phyloP scores from a whole-genome alignment of 768 basidiomycete genomes.

The Gautieria morchelliformis region DNA sequence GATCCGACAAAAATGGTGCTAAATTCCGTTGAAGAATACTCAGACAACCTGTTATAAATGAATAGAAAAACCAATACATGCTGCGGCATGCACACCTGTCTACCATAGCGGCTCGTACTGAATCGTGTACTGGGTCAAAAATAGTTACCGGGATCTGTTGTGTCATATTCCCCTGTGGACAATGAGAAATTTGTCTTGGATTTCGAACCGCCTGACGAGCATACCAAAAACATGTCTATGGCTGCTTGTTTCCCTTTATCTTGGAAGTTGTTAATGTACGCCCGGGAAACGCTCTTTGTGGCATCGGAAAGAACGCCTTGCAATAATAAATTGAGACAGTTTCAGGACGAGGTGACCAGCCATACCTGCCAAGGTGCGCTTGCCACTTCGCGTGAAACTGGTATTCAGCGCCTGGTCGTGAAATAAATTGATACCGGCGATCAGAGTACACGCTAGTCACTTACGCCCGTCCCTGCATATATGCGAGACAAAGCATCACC shows the following conservation, averaged over 20 bases:
- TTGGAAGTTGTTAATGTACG: constrained; percentile 97
- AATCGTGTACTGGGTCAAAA: constrained; percentile 89
- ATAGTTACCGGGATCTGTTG: constrained; percentile 82
- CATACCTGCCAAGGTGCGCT: constrained; percentile 80
- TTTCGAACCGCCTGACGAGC: constrained; percentile 18
- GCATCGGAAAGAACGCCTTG: constrained; percentile 88
- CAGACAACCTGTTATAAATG: constrained; percentile 41
- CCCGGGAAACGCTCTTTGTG: constrained; percentile 90
- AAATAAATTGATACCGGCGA: neutral
- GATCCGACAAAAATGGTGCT: constrained; percentile 80
- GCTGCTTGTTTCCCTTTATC: constrained; percentile 90
- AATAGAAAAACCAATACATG: neutral
- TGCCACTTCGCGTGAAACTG: constrained; percentile 90
- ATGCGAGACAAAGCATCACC: constrained; percentile 84
- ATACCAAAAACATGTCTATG: constrained; percentile 90
- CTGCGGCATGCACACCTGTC: constrained; percentile 39
- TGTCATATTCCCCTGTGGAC: constrained; percentile 82
- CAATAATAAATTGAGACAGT: constrained; percentile 5
- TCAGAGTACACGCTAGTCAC: neutral
- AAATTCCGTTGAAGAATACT: constrained; percentile 74
- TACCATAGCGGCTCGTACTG: constrained; percentile 61
- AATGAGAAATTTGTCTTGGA: neutral
- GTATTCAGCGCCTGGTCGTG: constrained; percentile 72
- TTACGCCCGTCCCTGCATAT: constrained; percentile 83
- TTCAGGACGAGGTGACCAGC: neutral